Base-by-base conservation (phyloP, 75 land plant genomes). In the Picea sitchensis region DNA sequence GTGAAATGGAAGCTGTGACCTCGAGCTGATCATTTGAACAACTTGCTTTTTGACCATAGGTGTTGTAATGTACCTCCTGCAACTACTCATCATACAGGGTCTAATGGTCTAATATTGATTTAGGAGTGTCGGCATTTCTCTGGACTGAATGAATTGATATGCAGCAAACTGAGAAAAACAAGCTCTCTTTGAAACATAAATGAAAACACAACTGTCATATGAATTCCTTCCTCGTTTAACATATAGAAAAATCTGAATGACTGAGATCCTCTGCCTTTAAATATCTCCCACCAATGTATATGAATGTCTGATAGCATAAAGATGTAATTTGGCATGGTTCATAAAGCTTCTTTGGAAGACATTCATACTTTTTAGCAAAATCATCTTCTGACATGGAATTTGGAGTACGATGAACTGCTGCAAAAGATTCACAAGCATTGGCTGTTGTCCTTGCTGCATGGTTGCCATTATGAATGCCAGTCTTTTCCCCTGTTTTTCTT, bases 251-350 rank as follows among this genome's bases (percentile, higher is more conserved):
- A 71, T 71, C 44, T 11, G n/a, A 71, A 71, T 8, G 11, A 2
- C 11, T 11, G n/a, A 8, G 73, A 65, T 32, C 14, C 67, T 34
- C 38, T 20, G n/a, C 47, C 9, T 97, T 95, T n/a, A 97, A 78
- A 83, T 97, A 95, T 83, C 98, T 87, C 51, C 95, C 99, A 84
- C 91, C 92, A 80, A 97, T 84, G 79, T 80, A 93, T 26, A 92
- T 88, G 38, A 91, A 83, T 58, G 80, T 85, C 68, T 89, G 87
- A 73, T 61, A 82, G 84, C 91, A 93, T 58, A 62, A 75, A 34
- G 57, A 61, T 36, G 38, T 73, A 78, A 89, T 73, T 8, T 87
- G 72, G 80, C 98, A 95, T 36, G 94, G 82, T 65, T 76, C 72
- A 20, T 8, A 63, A 64, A 83, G 82, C 98, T 84, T 85, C 61